These are phyloP conservation scores for Lophium mytilinum DNA, from an alignment of 495 filamentous ascomycete genomes.

Conservation along the genomic window DNA sequence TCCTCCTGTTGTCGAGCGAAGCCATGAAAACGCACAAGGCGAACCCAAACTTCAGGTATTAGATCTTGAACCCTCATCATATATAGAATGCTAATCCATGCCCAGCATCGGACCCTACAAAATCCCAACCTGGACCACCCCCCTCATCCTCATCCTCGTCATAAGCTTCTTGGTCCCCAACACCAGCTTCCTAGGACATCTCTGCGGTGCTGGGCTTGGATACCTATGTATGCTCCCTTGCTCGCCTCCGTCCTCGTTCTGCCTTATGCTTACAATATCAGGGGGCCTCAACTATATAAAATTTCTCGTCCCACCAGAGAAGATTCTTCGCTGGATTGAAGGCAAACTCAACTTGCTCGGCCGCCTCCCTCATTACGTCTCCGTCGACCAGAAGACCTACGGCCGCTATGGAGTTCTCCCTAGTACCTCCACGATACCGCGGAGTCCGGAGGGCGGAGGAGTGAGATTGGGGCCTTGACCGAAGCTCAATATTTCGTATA, in stretches of 20 bases:
- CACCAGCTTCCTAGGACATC: slow-evolving; percentile 77
- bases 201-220: slow-evolving; percentile 71
- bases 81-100: neutral
- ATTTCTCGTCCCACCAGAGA: slow-evolving; percentile 75
- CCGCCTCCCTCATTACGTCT: slow-evolving; percentile 78
- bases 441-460: slow-evolving; percentile 15
- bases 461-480: slow-evolving; percentile 14
- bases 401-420: slow-evolving; percentile 88
- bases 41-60: slow-evolving; percentile 63
- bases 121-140: slow-evolving; percentile 88
- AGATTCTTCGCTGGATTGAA: slow-evolving; percentile 73
- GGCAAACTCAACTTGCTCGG: slow-evolving; percentile 74
- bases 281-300: slow-evolving; percentile 79
- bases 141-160: slow-evolving; percentile 63
- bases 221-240: slow-evolving; percentile 63
- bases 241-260: neutral
- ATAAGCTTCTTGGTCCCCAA: slow-evolving; percentile 67
- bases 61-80: neutral
- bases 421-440: slow-evolving; percentile 31
- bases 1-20: slow-evolving; percentile 75
- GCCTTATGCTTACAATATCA: slow-evolving; percentile 27
- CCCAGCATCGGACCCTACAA: slow-evolving; percentile 53
- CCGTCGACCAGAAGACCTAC: slow-evolving; percentile 91
- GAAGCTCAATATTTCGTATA: no score
- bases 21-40: slow-evolving; percentile 68